phyloP scores from a whole-genome alignment of 768 basidiomycete species.

The Amyloporia xantha region DNA sequence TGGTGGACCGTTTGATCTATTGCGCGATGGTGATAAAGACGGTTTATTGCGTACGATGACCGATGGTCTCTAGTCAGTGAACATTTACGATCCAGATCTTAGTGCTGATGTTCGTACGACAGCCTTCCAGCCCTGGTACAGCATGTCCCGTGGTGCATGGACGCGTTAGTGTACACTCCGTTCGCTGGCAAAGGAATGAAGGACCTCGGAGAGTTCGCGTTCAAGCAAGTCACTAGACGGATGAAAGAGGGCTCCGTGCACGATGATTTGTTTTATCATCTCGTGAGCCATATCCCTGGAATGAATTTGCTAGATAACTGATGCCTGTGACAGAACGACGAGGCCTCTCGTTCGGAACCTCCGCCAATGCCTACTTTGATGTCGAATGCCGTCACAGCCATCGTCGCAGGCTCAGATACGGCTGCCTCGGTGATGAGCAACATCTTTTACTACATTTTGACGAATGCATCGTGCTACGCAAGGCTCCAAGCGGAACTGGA shows the following conservation, averaged over 20 bases:
- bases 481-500: slow-evolving; percentile 22
- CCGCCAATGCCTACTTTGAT: slow-evolving; percentile 5
- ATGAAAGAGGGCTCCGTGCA: slow-evolving; percentile 28
- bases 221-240: slow-evolving; percentile 1
- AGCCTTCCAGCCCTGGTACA: not conserved
- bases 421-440: slow-evolving; percentile 19
- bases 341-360: too few species aligned
- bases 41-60: slow-evolving; percentile 39
- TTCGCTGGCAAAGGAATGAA: not conserved
- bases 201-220: not conserved
- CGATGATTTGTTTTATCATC: slow-evolving; percentile 38
- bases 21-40: slow-evolving; percentile 35
- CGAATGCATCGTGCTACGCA: slow-evolving; percentile 10
- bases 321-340: too few species aligned
- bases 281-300: slow-evolving; percentile 31
- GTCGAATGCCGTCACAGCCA: slow-evolving; percentile 18
- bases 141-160: not conserved
- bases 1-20: slow-evolving; percentile 31
- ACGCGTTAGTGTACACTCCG: not conserved
- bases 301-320: too few species aligned
- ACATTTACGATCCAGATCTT: too few species aligned
- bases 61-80: slow-evolving; percentile 36
- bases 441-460: slow-evolving; percentile 21
- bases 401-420: slow-evolving; percentile 26
- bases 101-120: not conserved